phyloP scores from a whole-genome alignment of 768 basidiomycete species.

The Boletus coccyginus region DNA sequence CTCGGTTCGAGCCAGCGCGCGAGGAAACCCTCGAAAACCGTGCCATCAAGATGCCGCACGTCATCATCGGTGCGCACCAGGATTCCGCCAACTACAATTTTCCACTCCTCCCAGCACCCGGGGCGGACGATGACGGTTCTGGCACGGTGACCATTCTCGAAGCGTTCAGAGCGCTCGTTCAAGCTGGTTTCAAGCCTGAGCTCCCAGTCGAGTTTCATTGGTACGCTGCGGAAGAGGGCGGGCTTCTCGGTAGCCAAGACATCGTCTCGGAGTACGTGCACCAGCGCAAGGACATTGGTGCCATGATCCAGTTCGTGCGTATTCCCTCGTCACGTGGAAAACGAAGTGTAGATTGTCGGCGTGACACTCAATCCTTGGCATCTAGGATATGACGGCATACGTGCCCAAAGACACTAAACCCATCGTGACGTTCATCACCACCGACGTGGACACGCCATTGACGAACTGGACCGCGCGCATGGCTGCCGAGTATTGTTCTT shows the following conservation, averaged over 20 bases:
- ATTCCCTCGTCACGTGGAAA: not conserved
- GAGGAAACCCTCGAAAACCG: conserved; percentile 4
- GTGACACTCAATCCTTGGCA: too few relatives aligned
- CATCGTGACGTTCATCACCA: conserved; percentile 30
- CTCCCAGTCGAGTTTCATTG: conserved; percentile 76
- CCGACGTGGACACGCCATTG: conserved; percentile 44
- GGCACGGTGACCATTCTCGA: conserved; percentile 79
- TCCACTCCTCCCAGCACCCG: conserved; percentile 42
- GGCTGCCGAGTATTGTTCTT: conserved; percentile 31
- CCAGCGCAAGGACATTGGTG: conserved; percentile 43
- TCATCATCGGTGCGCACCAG: conserved; percentile 43
- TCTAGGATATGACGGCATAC: conserved; percentile 38
- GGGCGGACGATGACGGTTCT: conserved; percentile 52
- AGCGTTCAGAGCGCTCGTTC: conserved; percentile 67
- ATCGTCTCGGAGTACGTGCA: conserved; percentile 50
- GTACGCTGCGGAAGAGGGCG: conserved; percentile 71
- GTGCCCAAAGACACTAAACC: conserved; percentile 10
- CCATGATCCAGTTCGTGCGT: conserved; percentile 49
- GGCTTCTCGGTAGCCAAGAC: conserved; percentile 37
- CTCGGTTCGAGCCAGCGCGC: conserved; percentile 20
- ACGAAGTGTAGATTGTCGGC: too few relatives aligned
- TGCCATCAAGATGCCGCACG: conserved; percentile 22
- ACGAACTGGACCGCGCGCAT: conserved; percentile 34
- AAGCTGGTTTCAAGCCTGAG: conserved; percentile 63
- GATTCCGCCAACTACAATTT: conserved; percentile 43